phyloP scores from a whole-genome alignment of 2,329 filamentous ascomycete species.

The Trichophyton benhamiae region DNA sequence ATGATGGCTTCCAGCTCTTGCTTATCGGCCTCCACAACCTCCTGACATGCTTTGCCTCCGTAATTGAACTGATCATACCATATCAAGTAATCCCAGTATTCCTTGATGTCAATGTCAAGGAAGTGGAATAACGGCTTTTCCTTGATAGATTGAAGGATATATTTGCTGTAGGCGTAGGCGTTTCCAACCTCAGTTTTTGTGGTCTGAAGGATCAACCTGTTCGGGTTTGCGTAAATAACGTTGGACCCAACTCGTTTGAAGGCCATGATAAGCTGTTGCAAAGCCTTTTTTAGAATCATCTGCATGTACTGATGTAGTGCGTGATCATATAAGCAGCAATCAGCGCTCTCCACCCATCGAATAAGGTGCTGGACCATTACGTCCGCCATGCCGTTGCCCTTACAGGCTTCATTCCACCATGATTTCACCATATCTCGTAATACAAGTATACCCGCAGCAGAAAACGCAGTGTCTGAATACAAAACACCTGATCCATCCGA shows the following conservation, averaged over 20 bases:
- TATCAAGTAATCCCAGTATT: slow-evolving; percentile 98
- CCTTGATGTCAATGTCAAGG: slow-evolving; percentile 89
- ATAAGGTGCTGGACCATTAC: slow-evolving; percentile 95
- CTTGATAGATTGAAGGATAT: slow-evolving; percentile 95
- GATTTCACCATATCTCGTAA: slow-evolving; percentile 96
- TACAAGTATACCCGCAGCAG: slow-evolving; percentile 79
- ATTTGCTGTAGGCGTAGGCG: slow-evolving; percentile 91
- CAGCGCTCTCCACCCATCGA: slow-evolving; percentile 88
- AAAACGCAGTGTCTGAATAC: slow-evolving; percentile 79
- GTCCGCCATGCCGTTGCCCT: slow-evolving; percentile 86
- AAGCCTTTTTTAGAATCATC: slow-evolving; percentile 95
- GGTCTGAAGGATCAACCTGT: slow-evolving; percentile 81
- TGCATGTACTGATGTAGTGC: slow-evolving; percentile 95
- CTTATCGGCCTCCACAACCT: slow-evolving; percentile 62
- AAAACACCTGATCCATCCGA: slow-evolving; percentile 57
- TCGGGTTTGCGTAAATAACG: slow-evolving; percentile 86
- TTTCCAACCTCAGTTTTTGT: slow-evolving; percentile 95
- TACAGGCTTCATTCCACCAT: slow-evolving; percentile 94
- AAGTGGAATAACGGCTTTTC: slow-evolving; percentile 93
- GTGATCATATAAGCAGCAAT: slow-evolving; percentile 88
- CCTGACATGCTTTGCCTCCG: slow-evolving; percentile 78
- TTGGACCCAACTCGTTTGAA: slow-evolving; percentile 91
- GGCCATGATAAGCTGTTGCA: slow-evolving; percentile 93
- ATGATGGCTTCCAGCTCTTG: slow-evolving; percentile 84
- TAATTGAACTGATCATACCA: slow-evolving; percentile 99